Conservation (phyloP, 441 rosid genomes). For the Dalechampia spathulata region DNA sequence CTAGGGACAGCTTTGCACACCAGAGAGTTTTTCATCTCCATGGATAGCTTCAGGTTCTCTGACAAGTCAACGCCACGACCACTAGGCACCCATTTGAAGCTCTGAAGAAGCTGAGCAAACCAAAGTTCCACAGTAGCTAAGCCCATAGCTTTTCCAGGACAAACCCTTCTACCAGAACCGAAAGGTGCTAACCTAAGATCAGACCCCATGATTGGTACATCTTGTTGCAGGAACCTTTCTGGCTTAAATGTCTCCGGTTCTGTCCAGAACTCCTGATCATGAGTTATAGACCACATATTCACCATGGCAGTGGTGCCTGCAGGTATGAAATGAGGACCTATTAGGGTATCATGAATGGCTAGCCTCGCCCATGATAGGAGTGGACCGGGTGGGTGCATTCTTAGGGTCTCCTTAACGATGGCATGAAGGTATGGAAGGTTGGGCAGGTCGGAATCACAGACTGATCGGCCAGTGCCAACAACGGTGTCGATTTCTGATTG, state of each 20-base stretch:
- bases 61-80: conserved; percentile 28
- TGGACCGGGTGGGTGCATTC: too few species aligned
- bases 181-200: conserved; percentile 55
- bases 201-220: conserved; percentile 46
- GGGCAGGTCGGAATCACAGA: not conserved
- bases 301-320: conserved; percentile 69
- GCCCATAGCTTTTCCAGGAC: conserved; percentile 53
- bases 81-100: conserved; percentile 32
- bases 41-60: conserved; percentile 41
- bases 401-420: too few species aligned
- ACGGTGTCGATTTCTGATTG: too few species aligned
- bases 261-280: conserved; percentile 41
- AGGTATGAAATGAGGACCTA: conserved; percentile 39
- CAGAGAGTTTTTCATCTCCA: conserved; percentile 46
- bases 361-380: too few species aligned
- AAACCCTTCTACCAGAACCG: conserved; percentile 58
- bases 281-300: conserved; percentile 75
- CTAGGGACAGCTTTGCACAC: conserved; percentile 32
- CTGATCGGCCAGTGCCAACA: conserved; percentile 3
- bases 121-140: conserved; percentile 48
- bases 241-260: conserved; percentile 46
- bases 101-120: conserved; percentile 51
- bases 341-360: conserved; percentile 32
- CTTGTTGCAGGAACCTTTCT: conserved; percentile 38
- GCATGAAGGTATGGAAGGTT: too few species aligned